A percentile compares a stretch with the other conserved stretches of the same genome.
These are phyloP conservation scores for Quercus aquifolioides DNA, from an alignment of 306 rosid species.

Conservation along the genomic window DNA sequence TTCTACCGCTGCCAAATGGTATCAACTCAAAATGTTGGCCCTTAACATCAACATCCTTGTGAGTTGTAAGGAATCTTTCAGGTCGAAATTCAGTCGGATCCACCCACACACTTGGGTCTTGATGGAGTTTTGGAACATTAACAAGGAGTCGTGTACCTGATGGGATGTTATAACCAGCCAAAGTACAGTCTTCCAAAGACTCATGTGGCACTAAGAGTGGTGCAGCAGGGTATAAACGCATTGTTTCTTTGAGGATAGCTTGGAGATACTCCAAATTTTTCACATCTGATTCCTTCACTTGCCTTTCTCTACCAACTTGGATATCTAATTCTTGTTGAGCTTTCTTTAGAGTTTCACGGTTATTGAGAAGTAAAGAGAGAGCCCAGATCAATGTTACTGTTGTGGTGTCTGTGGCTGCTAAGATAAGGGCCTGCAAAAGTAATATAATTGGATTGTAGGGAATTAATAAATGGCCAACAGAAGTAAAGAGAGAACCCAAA, in stretches of 20 bases:
- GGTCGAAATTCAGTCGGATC: constrained; percentile 30
- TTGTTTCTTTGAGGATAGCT: constrained; percentile 46
- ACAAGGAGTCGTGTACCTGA: constrained; percentile 42
- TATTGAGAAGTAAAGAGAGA: constrained; percentile 29
- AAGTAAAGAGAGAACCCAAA: too few species aligned
- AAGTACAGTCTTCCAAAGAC: constrained; percentile 38
- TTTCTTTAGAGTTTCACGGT: constrained; percentile 17
- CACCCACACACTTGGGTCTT: constrained; percentile 18
- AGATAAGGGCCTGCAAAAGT: neutral
- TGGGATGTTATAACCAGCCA: constrained; percentile 37
- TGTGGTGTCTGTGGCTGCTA: constrained; percentile 30
- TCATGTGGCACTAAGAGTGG: constrained; percentile 34
- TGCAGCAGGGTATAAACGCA: constrained; percentile 48
- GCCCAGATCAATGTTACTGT: constrained; percentile 30
- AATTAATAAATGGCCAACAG: too few species aligned
- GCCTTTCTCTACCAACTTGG: constrained; percentile 10
- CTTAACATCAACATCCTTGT: constrained; percentile 15
- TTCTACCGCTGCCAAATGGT: constrained; percentile 42
- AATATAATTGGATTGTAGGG: too few species aligned
- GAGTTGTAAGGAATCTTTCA: constrained; percentile 33
- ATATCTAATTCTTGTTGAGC: constrained; percentile 27
- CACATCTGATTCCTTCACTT: constrained; percentile 29
- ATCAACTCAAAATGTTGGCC: constrained; percentile 31
- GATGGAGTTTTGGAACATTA: constrained; percentile 43
- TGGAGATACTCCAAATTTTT: constrained; percentile 35